These are phyloP conservation scores for Gastrolobium bilobum DNA, from an alignment of 306 rosid genomes.

Conservation along the genomic window DNA sequence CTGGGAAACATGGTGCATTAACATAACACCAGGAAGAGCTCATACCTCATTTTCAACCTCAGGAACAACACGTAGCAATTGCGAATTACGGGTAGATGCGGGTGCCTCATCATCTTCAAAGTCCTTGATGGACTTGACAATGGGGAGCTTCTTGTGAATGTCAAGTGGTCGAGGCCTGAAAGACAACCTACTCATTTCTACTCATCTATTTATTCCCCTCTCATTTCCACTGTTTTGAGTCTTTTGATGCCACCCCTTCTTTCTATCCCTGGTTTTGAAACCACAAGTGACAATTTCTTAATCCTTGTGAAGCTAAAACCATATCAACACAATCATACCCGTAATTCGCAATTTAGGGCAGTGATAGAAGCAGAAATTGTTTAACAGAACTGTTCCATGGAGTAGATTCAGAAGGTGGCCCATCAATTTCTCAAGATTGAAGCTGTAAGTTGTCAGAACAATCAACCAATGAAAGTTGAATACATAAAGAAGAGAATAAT, in stretches of 20 bases:
- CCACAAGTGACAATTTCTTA: conserved; percentile 14
- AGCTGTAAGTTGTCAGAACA: conserved; percentile 31
- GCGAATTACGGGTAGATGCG: conserved; percentile 64
- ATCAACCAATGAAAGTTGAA: no score
- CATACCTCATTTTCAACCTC: conserved; percentile 61
- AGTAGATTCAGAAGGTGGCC: conserved; percentile 60
- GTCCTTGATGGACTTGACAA: conserved; percentile 65
- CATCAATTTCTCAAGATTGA: conserved; percentile 47
- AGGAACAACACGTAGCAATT: conserved; percentile 57
- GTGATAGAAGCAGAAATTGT: conserved; percentile 51
- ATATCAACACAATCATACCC: conserved; percentile 7
- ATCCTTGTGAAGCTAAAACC: conserved; percentile 31
- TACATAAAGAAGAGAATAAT: no score
- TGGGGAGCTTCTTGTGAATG: conserved; percentile 72
- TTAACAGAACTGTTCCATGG: conserved; percentile 49
- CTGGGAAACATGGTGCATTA: not conserved
- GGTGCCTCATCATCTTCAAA: conserved; percentile 67
- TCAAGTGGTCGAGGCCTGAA: conserved; percentile 69
- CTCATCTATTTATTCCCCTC: conserved; percentile 43
- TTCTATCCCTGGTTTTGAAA: conserved; percentile 27
- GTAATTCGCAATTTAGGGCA: conserved; percentile 49
- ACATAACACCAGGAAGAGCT: not conserved
- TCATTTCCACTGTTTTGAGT: conserved; percentile 39
- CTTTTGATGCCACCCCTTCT: conserved; percentile 22
- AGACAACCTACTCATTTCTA: conserved; percentile 67